Base-by-base conservation (phyloP, 768 basidiomycete genomes). In the Tylopilus plumbeoviolaceoides region DNA sequence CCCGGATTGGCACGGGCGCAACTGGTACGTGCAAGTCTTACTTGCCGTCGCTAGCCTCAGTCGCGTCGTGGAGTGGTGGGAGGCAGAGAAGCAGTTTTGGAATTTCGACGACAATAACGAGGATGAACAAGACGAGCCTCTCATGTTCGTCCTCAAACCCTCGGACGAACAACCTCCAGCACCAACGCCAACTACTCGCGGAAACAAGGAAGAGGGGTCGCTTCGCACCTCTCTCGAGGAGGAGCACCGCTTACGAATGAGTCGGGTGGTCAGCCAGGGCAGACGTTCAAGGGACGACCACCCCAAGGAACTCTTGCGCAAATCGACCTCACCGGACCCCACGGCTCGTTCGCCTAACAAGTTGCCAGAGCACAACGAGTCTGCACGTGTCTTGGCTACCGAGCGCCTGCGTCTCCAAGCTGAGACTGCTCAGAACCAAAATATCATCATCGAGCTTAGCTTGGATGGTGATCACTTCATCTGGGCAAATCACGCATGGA, bases 81-180 rank as follows among this genome's bases (percentile, higher is more conserved):
- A 97, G 70, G 97, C 97, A 11, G 95, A 98, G 75, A 95, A 95
- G 65, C 92, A 95, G 60, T 99, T 99, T 71, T 99, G 97, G 97
- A 97, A 97, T 64, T 98, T 98, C 66, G 90, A 95, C 64, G 91
- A 92, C 65, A 87, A 91, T 61, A 87, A 89, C 56, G 89, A 89
- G 42, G 86, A 91, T 54, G 92, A 93, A 61, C 84, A 89, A 65
- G 88, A 91, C 51, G 95, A 98, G 59, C 91, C 92, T 1, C 74
- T 98, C 46, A 83, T 87, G 59, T 98, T 98, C 64, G 92, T 98
- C 50, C 87, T 93, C 68, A 97, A 95, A 68, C 87, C 95, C 0
- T 82, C 80, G 18, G 87, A 85, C 35, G 89, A 91, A 30, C 74
- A 60, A 40, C 72, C 60, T 49, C 69, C 67, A 9, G 72, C 64